These are phyloP conservation scores for Blastomyces percursus DNA, from an alignment of 2,329 filamentous ascomycete species.

Conservation along the genomic window DNA sequence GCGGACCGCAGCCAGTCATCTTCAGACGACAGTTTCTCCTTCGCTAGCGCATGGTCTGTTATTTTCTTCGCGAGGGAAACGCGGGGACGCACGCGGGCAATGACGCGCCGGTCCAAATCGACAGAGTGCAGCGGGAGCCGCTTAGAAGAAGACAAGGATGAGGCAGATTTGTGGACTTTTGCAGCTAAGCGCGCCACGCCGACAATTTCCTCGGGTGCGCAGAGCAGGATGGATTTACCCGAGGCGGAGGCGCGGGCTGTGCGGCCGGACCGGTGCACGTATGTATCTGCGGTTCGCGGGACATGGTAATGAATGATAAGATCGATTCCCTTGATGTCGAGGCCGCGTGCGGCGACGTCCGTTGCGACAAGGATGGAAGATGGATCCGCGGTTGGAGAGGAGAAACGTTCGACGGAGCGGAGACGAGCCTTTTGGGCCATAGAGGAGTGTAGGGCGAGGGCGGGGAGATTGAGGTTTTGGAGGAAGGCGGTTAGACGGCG, in stretches of 20 bases:
- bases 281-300: conserved; percentile 79
- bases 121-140: conserved; percentile 61
- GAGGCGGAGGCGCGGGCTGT: conserved; percentile 72
- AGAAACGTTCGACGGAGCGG: conserved; percentile 85
- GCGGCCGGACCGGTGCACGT: conserved; percentile 89
- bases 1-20: conserved; percentile 74
- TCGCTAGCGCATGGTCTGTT: conserved; percentile 69
- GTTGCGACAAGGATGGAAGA: conserved; percentile 74
- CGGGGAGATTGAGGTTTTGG: conserved; percentile 66
- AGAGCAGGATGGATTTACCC: conserved; percentile 78
- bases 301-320: conserved; percentile 93
- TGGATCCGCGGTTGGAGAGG: conserved; percentile 44
- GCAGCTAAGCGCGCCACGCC: conserved; percentile 72
- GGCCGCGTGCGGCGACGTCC: conserved; percentile 82
- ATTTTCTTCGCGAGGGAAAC: conserved; percentile 76
- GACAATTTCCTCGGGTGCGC: conserved; percentile 78
- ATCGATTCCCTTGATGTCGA: conserved; percentile 85
- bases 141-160: conserved; percentile 29
- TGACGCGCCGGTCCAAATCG: conserved; percentile 70
- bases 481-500: conserved; percentile 76
- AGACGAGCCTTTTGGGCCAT: conserved; percentile 95
- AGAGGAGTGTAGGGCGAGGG: conserved; percentile 72
- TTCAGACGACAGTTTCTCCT: conserved; percentile 74
- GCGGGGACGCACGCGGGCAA: conserved; percentile 63
- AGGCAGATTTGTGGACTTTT: conserved; percentile 63